Evolutionary conservation across 179 eudicot genomes (phyloP), one percentile per base, ranked within the genome.

Genomic region (Silene coronaria): DNA sequence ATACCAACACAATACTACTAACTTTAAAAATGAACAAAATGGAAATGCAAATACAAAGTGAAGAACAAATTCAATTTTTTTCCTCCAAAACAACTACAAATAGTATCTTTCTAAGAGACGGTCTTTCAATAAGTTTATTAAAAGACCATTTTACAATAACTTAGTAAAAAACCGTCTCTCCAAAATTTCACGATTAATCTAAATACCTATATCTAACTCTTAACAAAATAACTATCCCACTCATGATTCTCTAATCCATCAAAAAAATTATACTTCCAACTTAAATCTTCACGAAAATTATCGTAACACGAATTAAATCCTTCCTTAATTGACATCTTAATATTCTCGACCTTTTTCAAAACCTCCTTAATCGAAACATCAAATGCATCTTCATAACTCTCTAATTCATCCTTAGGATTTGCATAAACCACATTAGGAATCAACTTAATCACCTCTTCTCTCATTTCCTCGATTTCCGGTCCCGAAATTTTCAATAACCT

Each of bases 341-440:
- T 51, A 51, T 51, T 66, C 30, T 21, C 17, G 0, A 21, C 57
- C 32, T 14, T 58, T 66, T 68, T 65, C 60, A 76, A 42, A 16
- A 78, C 76, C 73, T 64, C 28, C 63, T 34, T 65, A 19, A 78
- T 16, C 1, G 76, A 22, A 30, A 78, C 46, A 32, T 78, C 80
- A 23, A 78, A 78, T 66, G 80, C 81, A 75, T 81, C 79, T 53
- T 80, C 80, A 5, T 65, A 22, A 2, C 17, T 46, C 45, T 22
- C 73, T 16, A 71, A 28, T 65, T 78, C 71, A 1, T 75, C 38
- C 46, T 62, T 70, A 2, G 82, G 78, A 32, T 70, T 48, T 4
- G 88, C 88, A 77, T 83, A 83, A 5, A 61, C 62, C 22, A 86
- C 27, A 38, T 70, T 79, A 0, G 88, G 88, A 23, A 86, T 83